Evolutionary conservation across 2,329 filamentous ascomycete genomes (phyloP), one percentile per base, ranked within the genome.

Genomic region (Huntiella abstrusa): DNA sequence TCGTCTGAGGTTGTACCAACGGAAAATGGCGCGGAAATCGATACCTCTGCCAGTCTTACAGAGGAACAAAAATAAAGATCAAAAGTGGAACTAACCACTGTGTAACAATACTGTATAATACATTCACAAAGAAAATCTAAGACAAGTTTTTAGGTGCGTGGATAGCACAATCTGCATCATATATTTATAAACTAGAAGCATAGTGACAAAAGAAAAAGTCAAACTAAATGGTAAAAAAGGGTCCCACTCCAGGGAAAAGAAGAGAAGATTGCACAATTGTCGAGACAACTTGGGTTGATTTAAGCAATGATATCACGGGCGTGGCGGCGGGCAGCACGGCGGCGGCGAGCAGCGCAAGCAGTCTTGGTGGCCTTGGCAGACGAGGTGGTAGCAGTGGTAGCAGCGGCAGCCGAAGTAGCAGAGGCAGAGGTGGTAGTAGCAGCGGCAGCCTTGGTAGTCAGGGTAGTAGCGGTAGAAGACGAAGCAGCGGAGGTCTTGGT

Each of bases 321-420:
- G 45, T 43, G 45, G 33, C 39, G 45, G 45, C 43, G 44, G 6
- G 22, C 22, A 43, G 41, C 41, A 32, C 35, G 35, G 12, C 40
- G 45, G n/a, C 45, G 33, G 40, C 33, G 33, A 33, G 22, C 28
- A n/a, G 34, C 32, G 35, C 36, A 40, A 22, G 22, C 17, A 46
- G 44, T 16, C 36, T 22, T 34, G 32, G 44, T 39, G 34, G 44
- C 4, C 22, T 35, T 46, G 22, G 44, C 44, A 11, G 44, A 13
- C 7, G 17, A 6, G n/a, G 22, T 38, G 33, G 44, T 41, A 8
- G 17, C 17, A 10, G 44, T 33, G 6, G 36, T 41, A 22, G 44
- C 6, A 38, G 43, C 12, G 22, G 34, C 19, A n/a, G 11, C 19
- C 17, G 6, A 32, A 10, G 38, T 41, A 2, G 13, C 15, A 11